Evolutionary conservation across 73 alveolate species (phyloP).

Genomic region (Paramecium sonneborni): DNA sequence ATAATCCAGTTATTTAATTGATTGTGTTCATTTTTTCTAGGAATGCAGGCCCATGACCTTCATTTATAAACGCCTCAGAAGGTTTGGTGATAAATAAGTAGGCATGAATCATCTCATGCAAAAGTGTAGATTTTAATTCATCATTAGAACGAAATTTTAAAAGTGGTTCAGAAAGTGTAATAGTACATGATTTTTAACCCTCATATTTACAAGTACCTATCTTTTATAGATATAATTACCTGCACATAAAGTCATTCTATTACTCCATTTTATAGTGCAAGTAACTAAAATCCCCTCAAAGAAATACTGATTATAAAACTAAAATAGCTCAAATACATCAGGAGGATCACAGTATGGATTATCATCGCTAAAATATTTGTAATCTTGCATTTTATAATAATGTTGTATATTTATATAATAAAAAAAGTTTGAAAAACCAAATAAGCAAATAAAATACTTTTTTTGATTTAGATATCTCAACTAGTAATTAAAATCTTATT

Average conservation of each 20-base stretch:
- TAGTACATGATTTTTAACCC: constrained; percentile 73
- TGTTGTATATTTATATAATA: not conserved
- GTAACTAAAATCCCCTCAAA: constrained; percentile 68
- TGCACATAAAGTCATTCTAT: constrained; percentile 92
- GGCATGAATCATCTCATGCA: constrained; percentile 97
- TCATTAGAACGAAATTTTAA: constrained; percentile 78
- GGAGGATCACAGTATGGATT: constrained; percentile 61
- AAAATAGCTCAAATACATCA: constrained; percentile 72
- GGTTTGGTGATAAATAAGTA: constrained; percentile 70
- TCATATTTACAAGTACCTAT: constrained; percentile 72
- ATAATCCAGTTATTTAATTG: constrained; percentile 75
- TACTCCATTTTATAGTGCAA: constrained; percentile 76
- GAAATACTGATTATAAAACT: constrained; percentile 65
- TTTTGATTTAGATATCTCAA: too few species aligned
- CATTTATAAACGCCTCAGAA: constrained; percentile 59
- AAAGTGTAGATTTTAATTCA: constrained; percentile 82
- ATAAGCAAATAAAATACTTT: too few species aligned
- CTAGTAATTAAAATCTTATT: too few species aligned
- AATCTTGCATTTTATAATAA: not conserved
- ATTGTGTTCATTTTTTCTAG: constrained; percentile 73
- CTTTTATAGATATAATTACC: constrained; percentile 58
- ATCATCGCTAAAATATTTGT: constrained; percentile 44
- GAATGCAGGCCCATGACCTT: constrained; percentile 86
- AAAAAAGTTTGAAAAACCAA: not conserved
- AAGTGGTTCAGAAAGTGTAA: constrained; percentile 80